Evolutionary conservation across 371 early-diverging fungal species (phyloP), one percentile per base, ranked within the genome.

Genomic region (Smittium culicis): DNA sequence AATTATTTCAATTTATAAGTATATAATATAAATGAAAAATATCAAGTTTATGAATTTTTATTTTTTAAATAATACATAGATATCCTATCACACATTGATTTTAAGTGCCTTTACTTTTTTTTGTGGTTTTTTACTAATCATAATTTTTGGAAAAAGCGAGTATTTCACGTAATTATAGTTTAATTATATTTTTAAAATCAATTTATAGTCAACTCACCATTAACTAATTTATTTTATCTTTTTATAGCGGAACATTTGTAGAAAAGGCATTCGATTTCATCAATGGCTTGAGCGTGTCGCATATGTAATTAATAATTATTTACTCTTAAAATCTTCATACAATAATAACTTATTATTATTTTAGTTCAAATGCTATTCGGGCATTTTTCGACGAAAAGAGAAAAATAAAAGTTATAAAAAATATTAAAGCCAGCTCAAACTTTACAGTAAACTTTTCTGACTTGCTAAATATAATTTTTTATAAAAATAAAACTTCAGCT

Each of bases 81-180:
- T 14, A 27, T n/a, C 57, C 5, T 16, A 25, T 25, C 57, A 57
- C 3, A 20, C 27, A 25, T 3, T 57, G 16, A 5, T 57, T 8
- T n/a, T 57, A 5, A 16, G n/a, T 5, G 25, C 16, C 25, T 57
- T 64, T 64, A 64, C 65, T 45, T 2, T 30, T 1, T 64, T 64
- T 34, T 64, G 65, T 28, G 11, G 14, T 14, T 35, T 35, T 16
- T 27, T 64, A n/a, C 27, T 34, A 27, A 27, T 64, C 3, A 64
- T 64, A 27, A 64, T 64, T 35, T 64, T 64, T 34, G 65, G 65
- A n/a, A 64, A 64, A 28, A 64, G 27, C 25, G 65, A 64, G 30
- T 64, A 16, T 45, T 64, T 64, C 28, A 28, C n/a, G 65, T 64
- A 64, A 35, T 14, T 2, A 64, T 8, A 62, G n/a, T 20, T 24